A percentile compares a stretch with the other conserved stretches of the same genome.
phyloP scores from a whole-genome alignment of 2,329 filamentous ascomycete genomes.

The Beauveria sp. region DNA sequence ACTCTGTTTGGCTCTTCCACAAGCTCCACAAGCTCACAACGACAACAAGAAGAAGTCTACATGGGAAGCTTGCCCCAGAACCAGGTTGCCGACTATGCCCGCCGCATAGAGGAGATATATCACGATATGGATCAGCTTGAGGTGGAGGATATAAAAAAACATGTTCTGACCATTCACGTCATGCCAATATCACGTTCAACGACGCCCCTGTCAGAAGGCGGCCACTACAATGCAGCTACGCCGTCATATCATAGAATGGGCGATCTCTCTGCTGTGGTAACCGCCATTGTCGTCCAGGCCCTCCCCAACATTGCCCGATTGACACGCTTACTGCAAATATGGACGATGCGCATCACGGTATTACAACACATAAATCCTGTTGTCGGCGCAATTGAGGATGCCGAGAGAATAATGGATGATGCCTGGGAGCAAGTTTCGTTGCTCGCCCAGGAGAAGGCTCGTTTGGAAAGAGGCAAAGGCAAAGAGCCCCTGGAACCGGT shows the following conservation, averaged over 20 bases:
- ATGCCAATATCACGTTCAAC: conserved; percentile 39
- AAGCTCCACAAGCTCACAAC: conserved; percentile 13
- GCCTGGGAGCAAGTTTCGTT: conserved; percentile 57
- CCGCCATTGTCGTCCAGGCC: conserved; percentile 82
- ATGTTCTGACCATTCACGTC: conserved; percentile 76
- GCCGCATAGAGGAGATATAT: conserved; percentile 65
- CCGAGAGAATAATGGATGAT: conserved; percentile 55
- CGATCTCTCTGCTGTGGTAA: conserved; percentile 84
- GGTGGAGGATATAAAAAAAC: conserved; percentile 81
- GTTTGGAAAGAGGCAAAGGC: conserved; percentile 16
- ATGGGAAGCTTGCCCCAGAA: conserved; percentile 63
- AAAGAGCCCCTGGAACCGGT: conserved; percentile 6
- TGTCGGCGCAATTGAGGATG: conserved; percentile 57
- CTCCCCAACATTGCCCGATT: conserved; percentile 74
- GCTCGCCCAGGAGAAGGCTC: conserved; percentile 13
- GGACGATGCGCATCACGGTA: conserved; percentile 70
- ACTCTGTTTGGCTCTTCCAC: conserved; percentile 23
- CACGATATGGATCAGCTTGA: conserved; percentile 61
- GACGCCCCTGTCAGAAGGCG: conserved; percentile 27
- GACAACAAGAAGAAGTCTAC: conserved; percentile 36
- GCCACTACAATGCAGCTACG: conserved; percentile 21
- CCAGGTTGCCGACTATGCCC: conserved; percentile 62
- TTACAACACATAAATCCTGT: conserved; percentile 66
- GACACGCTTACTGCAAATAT: conserved; percentile 63
- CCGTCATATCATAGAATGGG: conserved; percentile 61